Evolutionary conservation across 2,329 filamentous ascomycete genomes (phyloP).

Genomic region (Hypoxylon sp.): DNA sequence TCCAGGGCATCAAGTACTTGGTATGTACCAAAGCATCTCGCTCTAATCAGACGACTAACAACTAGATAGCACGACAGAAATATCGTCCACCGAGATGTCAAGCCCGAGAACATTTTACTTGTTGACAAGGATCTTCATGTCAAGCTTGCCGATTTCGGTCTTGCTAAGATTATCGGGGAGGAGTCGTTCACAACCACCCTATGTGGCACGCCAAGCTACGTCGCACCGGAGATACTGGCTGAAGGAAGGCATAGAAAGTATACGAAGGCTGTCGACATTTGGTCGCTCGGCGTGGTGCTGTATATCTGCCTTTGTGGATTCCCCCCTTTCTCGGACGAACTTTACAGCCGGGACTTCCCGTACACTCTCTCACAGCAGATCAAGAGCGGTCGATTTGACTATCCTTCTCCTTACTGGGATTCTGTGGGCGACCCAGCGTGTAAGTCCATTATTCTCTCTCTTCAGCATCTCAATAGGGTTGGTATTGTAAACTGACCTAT

Average conservation of each 20-base stretch:
- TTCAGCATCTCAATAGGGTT: background rate
- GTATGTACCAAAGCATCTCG: constrained; percentile 67
- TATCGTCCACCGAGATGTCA: constrained; percentile 97
- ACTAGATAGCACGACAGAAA: constrained; percentile 84
- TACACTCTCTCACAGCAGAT: constrained; percentile 91
- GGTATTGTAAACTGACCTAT: constrained; percentile 27
- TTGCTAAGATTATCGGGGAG: constrained; percentile 98
- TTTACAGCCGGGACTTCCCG: constrained; percentile 81
- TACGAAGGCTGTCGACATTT: constrained; percentile 93
- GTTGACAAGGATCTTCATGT: constrained; percentile 84
- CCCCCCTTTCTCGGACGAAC: constrained; percentile 94
- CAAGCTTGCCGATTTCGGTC: constrained; percentile 94
- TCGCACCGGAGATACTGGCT: constrained; percentile 93
- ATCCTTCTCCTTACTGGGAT: constrained; percentile 97
- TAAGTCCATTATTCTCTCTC: constrained; percentile 49
- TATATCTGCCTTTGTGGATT: constrained; percentile 98
- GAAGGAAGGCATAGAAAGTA: constrained; percentile 85
- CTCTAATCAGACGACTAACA: constrained; percentile 41
- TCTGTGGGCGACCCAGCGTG: constrained; percentile 82
- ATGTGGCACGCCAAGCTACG: constrained; percentile 96
- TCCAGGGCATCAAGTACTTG: constrained; percentile 93
- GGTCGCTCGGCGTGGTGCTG: constrained; percentile 96
- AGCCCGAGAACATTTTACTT: constrained; percentile 94
- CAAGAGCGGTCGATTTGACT: constrained; percentile 87
- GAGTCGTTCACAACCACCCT: constrained; percentile 97